Evolutionary conservation across 2,329 filamentous ascomycete genomes (phyloP), one percentile per base, ranked within the genome.

Genomic region (Cadophora gregata): DNA sequence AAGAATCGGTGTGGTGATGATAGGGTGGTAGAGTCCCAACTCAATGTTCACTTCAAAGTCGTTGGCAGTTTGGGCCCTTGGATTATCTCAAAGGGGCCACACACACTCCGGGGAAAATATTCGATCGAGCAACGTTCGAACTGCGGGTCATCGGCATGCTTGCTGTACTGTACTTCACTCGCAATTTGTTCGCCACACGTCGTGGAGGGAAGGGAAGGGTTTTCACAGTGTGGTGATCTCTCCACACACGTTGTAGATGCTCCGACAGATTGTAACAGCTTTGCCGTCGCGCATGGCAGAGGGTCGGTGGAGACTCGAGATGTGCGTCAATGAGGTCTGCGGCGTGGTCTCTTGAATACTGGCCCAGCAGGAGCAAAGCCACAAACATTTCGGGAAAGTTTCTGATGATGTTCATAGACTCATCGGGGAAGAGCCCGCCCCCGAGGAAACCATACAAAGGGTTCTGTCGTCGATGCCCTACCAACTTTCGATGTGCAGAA

Each of bases 1-100:
- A 27, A 47, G 48, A n/a, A 38, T 51, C 31, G 59, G 59, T 62
- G 59, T 62, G 59, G 31, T 42, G 59, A 38, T 62, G 59, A 55
- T 38, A 62, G 59, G 59, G 47, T 42, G 47, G 47, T 29, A 62
- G 59, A 62, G 29, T 27, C 59, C 47, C 47, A 62, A 53, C 31
- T 16, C 55, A 58, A 19, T n/a, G 59, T 53, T 53, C 33, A 38
- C 27, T 42, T 61, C 19, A 61, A 31, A 36, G 33, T 51, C 14
- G 59, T 61, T 33, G 59, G 27, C 48, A 21, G 33, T n/a, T 36
- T 53, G 47, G 21, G 45, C 47, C 59, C 47, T 62, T n/a, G 59
- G 19, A 14, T 24, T n/a, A 62, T 51, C 45, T 51, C 14, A 38
- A 24, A 33, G 53, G 45, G 53, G 55, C 33, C 55, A 38, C 33